Evolutionary conservation across 768 basidiomycete genomes (phyloP).

Genomic region (Amanita thiersii): DNA sequence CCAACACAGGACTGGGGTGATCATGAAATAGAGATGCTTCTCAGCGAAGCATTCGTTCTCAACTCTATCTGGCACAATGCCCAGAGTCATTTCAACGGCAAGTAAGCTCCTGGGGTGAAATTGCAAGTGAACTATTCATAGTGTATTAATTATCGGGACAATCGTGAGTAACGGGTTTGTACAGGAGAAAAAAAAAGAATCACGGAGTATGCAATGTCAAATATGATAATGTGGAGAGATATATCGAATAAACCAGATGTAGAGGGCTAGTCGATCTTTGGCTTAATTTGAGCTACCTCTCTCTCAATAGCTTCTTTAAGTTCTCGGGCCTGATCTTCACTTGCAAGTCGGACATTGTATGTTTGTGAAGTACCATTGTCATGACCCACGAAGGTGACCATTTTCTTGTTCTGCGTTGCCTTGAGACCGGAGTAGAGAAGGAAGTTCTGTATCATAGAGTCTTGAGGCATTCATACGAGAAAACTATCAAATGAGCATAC

Average conservation of each 20-base stretch:
- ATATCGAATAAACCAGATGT: not conserved
- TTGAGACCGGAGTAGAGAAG: slow-evolving; percentile 52
- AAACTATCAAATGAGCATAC: slow-evolving; percentile 32
- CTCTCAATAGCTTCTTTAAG: slow-evolving; percentile 53
- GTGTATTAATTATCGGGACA: not conserved
- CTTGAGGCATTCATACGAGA: slow-evolving; percentile 5
- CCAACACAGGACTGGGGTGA: slow-evolving; percentile 94
- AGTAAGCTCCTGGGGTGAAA: slow-evolving; percentile 19
- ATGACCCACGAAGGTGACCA: slow-evolving; percentile 63
- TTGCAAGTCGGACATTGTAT: slow-evolving; percentile 55
- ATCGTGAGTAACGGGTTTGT: not conserved
- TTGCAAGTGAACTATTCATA: not conserved
- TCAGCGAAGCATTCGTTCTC: slow-evolving; percentile 93
- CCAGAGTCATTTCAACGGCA: slow-evolving; percentile 74
- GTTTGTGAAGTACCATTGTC: slow-evolving; percentile 49
- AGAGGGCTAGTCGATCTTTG: slow-evolving; percentile 20
- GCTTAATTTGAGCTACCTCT: slow-evolving; percentile 47
- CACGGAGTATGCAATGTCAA: slow-evolving; percentile 5
- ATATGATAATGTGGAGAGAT: slow-evolving; percentile 1
- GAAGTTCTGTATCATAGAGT: slow-evolving; percentile 53
- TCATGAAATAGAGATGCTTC: slow-evolving; percentile 90
- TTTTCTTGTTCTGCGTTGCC: slow-evolving; percentile 41
- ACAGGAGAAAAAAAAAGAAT: not conserved
- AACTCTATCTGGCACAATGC: slow-evolving; percentile 92
- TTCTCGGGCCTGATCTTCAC: slow-evolving; percentile 46